Percentiles rank a stretch among this genome's conserved stretches.
These are phyloP conservation scores for Cyberlindnera subsufficiens DNA, from an alignment of 805 yeast species.

Conservation along the genomic window DNA sequence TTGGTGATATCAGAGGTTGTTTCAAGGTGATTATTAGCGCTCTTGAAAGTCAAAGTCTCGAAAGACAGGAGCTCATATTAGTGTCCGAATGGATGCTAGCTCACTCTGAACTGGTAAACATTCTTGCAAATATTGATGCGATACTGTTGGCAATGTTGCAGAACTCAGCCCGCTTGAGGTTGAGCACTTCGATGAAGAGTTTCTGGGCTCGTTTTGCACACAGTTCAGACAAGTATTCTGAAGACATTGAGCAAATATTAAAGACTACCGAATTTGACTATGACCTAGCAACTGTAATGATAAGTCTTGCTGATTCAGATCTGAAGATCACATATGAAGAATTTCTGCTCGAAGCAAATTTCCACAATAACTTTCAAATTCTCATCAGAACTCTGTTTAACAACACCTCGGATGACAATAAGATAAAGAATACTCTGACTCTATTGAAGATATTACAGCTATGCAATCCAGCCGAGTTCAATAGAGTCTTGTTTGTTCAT, in stretches of 20 bases:
- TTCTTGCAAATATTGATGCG: slow-evolving; percentile 1
- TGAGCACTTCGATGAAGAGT: slow-evolving; percentile 5
- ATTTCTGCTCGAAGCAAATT: slow-evolving; percentile 8
- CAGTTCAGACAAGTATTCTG: neutral
- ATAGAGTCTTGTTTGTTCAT: slow-evolving; percentile 19
- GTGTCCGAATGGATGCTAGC: slow-evolving; percentile 11
- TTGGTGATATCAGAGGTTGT: slow-evolving; percentile 25
- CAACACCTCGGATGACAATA: slow-evolving; percentile 4
- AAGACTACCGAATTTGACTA: slow-evolving; percentile 1
- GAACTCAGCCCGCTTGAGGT: slow-evolving; percentile 3
- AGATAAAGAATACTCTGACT: slow-evolving; percentile 7
- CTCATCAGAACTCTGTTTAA: slow-evolving; percentile 18
- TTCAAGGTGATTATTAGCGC: slow-evolving; percentile 10
- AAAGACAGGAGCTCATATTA: slow-evolving; percentile 13
- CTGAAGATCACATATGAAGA: slow-evolving; percentile 7
- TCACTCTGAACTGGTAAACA: neutral
- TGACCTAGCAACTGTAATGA: slow-evolving; percentile 1
- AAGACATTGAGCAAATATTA: slow-evolving; percentile 5
- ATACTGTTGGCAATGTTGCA: slow-evolving; percentile 1
- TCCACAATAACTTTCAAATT: slow-evolving; percentile 18
- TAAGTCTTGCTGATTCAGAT: slow-evolving; percentile 2
- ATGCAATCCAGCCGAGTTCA: slow-evolving; percentile 20
- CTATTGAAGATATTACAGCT: slow-evolving; percentile 20
- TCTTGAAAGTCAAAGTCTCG: slow-evolving; percentile 14
- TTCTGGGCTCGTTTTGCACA: slow-evolving; percentile 2